Conservation (phyloP, 345 rosid genomes). For the Dovyalis caffra region DNA sequence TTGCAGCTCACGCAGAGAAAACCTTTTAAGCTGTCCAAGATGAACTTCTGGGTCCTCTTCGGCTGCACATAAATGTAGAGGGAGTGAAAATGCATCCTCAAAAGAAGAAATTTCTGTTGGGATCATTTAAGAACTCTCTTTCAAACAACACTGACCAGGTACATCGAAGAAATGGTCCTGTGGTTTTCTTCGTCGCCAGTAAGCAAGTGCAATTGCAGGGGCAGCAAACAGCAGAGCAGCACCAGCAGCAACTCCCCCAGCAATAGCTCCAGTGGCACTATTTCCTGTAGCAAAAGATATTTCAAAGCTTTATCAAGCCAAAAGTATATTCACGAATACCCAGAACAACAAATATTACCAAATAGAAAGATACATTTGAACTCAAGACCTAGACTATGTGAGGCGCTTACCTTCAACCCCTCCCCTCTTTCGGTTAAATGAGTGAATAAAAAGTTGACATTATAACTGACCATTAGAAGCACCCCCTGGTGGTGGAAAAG, state of each 20-base stretch:
- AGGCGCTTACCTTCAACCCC: background rate
- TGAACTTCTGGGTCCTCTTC: constrained; percentile 96
- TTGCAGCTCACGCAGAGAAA: constrained; percentile 77
- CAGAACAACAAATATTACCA: background rate
- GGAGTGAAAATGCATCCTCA: constrained; percentile 6
- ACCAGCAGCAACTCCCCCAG: constrained; percentile 98
- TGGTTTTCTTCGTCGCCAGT: constrained; percentile 69
- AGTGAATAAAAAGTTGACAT: constrained; percentile 7
- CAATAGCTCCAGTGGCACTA: constrained; percentile 76
- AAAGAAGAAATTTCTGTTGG: background rate
- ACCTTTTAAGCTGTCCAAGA: constrained; percentile 87
- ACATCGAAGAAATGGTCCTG: constrained; percentile 93
- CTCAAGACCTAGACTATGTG: background rate
- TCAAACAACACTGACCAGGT: constrained; percentile 61
- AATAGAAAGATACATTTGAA: background rate
- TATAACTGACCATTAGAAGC: constrained; percentile 49
- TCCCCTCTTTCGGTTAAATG: background rate
- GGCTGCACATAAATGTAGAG: constrained; percentile 48
- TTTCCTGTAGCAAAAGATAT: constrained; percentile 43
- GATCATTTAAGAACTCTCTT: constrained; percentile 11
- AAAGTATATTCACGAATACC: background rate
- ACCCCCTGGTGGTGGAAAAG: constrained; percentile 33
- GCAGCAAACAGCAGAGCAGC: constrained; percentile 92
- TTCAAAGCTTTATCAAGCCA: constrained; percentile 4
- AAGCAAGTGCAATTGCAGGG: constrained; percentile 83